Evolutionary conservation across 345 rosid species (phyloP).

Genomic region (Pseudoturritis turrita): DNA sequence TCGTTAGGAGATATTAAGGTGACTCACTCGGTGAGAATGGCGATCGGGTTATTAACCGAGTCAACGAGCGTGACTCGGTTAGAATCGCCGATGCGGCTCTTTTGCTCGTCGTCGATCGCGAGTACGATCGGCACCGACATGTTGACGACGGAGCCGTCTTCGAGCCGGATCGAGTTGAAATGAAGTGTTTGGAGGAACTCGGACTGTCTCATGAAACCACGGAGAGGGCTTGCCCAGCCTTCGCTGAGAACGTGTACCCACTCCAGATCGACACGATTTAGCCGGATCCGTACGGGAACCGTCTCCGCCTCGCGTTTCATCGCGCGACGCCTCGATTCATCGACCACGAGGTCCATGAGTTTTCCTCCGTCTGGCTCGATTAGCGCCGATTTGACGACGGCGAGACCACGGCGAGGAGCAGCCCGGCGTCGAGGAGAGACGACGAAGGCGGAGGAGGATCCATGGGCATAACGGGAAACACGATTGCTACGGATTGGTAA

Average conservation of each 20-base stretch:
- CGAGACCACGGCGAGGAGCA: conserved; percentile 8
- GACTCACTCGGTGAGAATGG: conserved; percentile 78
- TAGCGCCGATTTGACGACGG: conserved; percentile 38
- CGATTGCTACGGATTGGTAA: conserved; percentile 28
- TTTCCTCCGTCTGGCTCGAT: conserved; percentile 89
- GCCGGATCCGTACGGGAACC: conserved; percentile 47
- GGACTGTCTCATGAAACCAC: conserved; percentile 89
- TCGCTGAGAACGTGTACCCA: conserved; percentile 96
- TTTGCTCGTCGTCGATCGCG: conserved; percentile 69
- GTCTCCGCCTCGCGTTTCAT: conserved; percentile 52
- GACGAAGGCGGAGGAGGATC: background rate
- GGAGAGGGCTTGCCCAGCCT: conserved; percentile 95
- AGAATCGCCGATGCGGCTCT: conserved; percentile 60
- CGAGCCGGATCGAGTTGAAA: conserved; percentile 85
- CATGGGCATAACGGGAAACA: conserved; percentile 24
- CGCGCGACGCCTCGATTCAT: conserved; percentile 46
- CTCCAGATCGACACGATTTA: conserved; percentile 59
- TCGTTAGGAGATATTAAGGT: no score
- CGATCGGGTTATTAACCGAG: conserved; percentile 48
- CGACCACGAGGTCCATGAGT: conserved; percentile 63
- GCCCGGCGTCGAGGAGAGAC: conserved; percentile 10
- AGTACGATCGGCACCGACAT: conserved; percentile 96
- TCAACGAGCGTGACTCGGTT: conserved; percentile 68
- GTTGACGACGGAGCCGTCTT: conserved; percentile 81
- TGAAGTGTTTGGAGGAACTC: conserved; percentile 99